Evolutionary conservation across 352 stramenopile genomes (phyloP), one percentile per base, ranked within the genome.

Genomic region (Globisporangium viniferum): DNA sequence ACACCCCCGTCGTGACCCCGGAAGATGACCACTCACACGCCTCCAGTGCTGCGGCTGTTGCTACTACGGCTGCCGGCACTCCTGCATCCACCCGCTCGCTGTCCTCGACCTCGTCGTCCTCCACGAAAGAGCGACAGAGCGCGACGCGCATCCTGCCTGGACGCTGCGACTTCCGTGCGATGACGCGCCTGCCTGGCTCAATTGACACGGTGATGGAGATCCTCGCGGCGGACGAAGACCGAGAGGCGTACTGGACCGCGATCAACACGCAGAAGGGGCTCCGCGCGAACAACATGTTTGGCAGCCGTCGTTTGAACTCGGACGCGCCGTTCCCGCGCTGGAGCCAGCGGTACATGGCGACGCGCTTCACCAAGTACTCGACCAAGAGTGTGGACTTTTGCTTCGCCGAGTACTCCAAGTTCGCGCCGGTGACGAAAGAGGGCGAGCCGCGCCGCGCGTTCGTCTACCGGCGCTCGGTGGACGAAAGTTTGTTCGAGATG

Each of bases 391-490:
- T 91, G 48, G 82, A 91, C 62, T 77, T 72, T 56, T 91, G 81
- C 75, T 88, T 79, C 44, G 75, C 74, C n/a, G 85, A 93, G 64
- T 93, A 90, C 67, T 79, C 76, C 1, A 74, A 72, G 27, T 74
- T 72, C 59, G 33, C 62, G 29, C 67, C 61, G 14, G 62, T 27
- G 51, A 57, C 59, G 18, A 70, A 55, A 74, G 68, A 4, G 44
- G 70, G 51, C 57, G 61, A 64, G 69, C 61, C 73, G 44, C 68
- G 73, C 1, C 77, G 78, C n/a, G 86, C 78, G 14, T 91, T 88
- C 66, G 76, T 93, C 53, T 93, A 93, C 71, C 82, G 86, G 1
- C 80, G 86, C 53, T 93, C 83, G 5, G 75, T 92, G n/a, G 84
- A 90, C 44, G 78, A 86, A 44, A 65, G 74, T 18, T 64, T 89